phyloP scores from a whole-genome alignment of 345 rosid genomes.

The Citrus sinensis region DVS_A1.0 CM039167.1:4245501-4246000 shows the following conservation, averaged over 20 bases:
- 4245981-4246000: neutral
- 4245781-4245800: neutral
- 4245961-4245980: too few relatives aligned
- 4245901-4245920: neutral
- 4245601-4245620: neutral
- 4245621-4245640: neutral
- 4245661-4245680: neutral
- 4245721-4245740: neutral
- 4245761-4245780: neutral
- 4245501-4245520: neutral
- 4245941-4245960: neutral
- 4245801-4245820: neutral
- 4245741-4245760: neutral
- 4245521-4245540: neutral
- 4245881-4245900: neutral
- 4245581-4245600: neutral
- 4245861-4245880: neutral
- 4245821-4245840: neutral
- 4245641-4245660: neutral
- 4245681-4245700: neutral
- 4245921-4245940: neutral
- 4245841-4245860: too few relatives aligned
- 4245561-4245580: neutral
- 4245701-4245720: neutral
- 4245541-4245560: neutral